phyloP scores from a whole-genome alignment of 1,284 basidiomycete species.

The Entoloma clypeatum region DNA sequence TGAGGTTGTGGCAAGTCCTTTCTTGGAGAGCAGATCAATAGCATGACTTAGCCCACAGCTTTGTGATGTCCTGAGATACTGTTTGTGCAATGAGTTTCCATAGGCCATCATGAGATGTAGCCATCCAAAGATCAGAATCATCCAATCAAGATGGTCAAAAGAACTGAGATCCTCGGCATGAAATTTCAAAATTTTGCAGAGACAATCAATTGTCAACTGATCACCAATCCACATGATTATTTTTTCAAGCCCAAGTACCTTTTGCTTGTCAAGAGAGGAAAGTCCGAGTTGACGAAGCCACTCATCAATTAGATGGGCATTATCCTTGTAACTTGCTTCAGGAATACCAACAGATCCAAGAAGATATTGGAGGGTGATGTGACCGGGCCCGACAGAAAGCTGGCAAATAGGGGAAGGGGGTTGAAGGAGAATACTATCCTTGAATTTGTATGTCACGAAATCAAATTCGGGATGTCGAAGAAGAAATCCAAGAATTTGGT shows the following conservation, averaged over 20 bases:
- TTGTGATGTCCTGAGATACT: slow-evolving; percentile 27
- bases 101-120: slow-evolving; percentile 33
- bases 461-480: slow-evolving; percentile 25
- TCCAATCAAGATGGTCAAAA: slow-evolving; percentile 30
- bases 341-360: slow-evolving; percentile 30
- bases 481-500: slow-evolving; percentile 24
- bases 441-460: slow-evolving; percentile 19
- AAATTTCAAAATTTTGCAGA: slow-evolving; percentile 26
- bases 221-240: slow-evolving; percentile 31
- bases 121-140: slow-evolving; percentile 30
- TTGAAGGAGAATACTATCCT: slow-evolving; percentile 16
- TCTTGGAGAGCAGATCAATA: slow-evolving; percentile 25
- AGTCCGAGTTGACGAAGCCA: slow-evolving; percentile 25
- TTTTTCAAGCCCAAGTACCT: slow-evolving; percentile 14
- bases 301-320: slow-evolving; percentile 24
- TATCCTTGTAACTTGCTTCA: slow-evolving; percentile 37
- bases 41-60: slow-evolving; percentile 25
- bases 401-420: slow-evolving; percentile 24
- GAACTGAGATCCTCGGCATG: slow-evolving; percentile 31
- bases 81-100: slow-evolving; percentile 29
- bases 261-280: slow-evolving; percentile 16
- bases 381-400: slow-evolving; percentile 25
- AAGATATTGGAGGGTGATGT: slow-evolving; percentile 27
- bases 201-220: slow-evolving; percentile 30
- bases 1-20: slow-evolving; percentile 18